Evolutionary conservation across 441 rosid genomes (phyloP).

Genomic region (Populus hybrid): DNA sequence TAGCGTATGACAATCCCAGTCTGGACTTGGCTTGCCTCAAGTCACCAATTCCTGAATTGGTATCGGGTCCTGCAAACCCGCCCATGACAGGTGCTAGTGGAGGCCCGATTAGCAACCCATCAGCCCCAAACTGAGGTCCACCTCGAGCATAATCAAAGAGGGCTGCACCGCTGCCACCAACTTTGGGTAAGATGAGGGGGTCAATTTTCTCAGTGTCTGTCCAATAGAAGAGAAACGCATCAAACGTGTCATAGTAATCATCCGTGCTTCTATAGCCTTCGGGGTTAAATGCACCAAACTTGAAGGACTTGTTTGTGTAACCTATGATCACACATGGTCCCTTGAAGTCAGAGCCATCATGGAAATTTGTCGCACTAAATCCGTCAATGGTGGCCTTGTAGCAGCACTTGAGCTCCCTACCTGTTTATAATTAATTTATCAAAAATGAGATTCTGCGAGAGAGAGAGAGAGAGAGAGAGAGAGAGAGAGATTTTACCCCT

Average conservation of each 20-base stretch:
- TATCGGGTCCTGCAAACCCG: conserved; percentile 77
- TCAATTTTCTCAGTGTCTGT: conserved; percentile 25
- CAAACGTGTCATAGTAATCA: conserved; percentile 65
- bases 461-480: not conserved
- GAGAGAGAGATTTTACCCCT: conserved; percentile 16
- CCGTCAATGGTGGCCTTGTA: conserved; percentile 73
- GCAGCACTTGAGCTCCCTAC: conserved; percentile 73
- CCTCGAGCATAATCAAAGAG: conserved; percentile 85
- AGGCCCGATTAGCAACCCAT: conserved; percentile 80
- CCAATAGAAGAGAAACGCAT: conserved; percentile 87
- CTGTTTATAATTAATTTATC: conserved; percentile 21
- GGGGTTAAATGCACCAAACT: conserved; percentile 81
- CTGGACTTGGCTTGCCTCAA: conserved; percentile 85
- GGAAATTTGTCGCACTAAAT: conserved; percentile 72
- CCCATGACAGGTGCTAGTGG: conserved; percentile 87
- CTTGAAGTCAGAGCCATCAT: conserved; percentile 71
- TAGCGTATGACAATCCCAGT: conserved; percentile 83
- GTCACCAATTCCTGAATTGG: conserved; percentile 77
- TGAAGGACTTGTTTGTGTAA: conserved; percentile 58
- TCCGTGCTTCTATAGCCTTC: conserved; percentile 88
- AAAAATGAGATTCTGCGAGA: not conserved
- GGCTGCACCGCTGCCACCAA: conserved; percentile 87
- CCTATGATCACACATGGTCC: conserved; percentile 91
- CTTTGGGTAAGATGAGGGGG: conserved; percentile 53
- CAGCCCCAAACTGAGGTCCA: conserved; percentile 87